These are phyloP conservation scores for Kluyveromyces aestuarii DNA, from an alignment of 805 yeast species.

Conservation along the genomic window DNA sequence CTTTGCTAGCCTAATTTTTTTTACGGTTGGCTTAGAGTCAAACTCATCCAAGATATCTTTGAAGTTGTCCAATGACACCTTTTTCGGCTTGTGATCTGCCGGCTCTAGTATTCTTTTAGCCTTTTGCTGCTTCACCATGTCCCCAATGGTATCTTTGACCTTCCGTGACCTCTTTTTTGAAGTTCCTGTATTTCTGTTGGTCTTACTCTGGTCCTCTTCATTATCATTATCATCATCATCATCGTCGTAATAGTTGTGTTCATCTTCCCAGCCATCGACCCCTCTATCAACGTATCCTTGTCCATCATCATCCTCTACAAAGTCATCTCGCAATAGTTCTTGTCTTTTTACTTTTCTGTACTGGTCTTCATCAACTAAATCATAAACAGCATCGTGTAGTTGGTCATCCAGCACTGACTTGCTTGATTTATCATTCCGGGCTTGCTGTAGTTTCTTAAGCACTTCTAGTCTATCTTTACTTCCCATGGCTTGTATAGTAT, in stretches of 20 bases:
- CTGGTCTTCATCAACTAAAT: conserved; percentile 76
- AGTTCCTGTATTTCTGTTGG: conserved; percentile 12
- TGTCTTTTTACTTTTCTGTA: conserved; percentile 70
- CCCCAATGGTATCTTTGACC: conserved; percentile 27
- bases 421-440: conserved; percentile 30
- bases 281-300: conserved; percentile 93
- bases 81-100: conserved; percentile 24
- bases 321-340: conserved; percentile 79
- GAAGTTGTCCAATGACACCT: conserved; percentile 43
- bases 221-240: conserved; percentile 35
- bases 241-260: conserved; percentile 44
- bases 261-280: conserved; percentile 75
- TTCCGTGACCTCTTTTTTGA: not conserved
- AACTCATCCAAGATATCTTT: conserved; percentile 61
- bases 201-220: conserved; percentile 23
- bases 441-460: conserved; percentile 51
- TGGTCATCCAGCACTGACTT: conserved; percentile 32
- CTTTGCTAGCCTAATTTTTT: not conserved
- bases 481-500: conserved; percentile 17
- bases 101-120: conserved; percentile 33
- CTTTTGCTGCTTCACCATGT: conserved; percentile 42
- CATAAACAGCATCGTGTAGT: conserved; percentile 57
- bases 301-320: conserved; percentile 90
- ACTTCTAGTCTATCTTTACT: conserved; percentile 45
- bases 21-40: conserved; percentile 19